Conservation (phyloP, 805 yeast species). For the Lipomyces yamadae region DNA sequence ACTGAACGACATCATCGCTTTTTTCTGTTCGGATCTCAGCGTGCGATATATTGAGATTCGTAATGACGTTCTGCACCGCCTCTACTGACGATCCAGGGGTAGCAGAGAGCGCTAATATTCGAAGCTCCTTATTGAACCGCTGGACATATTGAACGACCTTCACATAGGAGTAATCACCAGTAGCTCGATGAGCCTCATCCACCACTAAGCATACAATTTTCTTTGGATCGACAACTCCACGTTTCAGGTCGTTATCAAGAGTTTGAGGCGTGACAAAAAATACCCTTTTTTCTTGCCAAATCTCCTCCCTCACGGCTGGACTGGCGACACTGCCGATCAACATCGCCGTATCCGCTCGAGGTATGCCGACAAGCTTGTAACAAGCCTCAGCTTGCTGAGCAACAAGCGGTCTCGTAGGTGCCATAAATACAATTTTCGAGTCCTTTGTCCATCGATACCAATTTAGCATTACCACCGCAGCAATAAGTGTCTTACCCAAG, state of each 20-base stretch:
- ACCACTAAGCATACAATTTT: slow-evolving; percentile 75
- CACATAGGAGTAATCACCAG: slow-evolving; percentile 86
- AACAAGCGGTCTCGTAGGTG: slow-evolving; percentile 95
- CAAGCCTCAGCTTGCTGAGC: slow-evolving; percentile 97
- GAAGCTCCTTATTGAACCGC: slow-evolving; percentile 65
- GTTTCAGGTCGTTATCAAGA: slow-evolving; percentile 82
- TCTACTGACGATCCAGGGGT: slow-evolving; percentile 91
- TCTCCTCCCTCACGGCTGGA: slow-evolving; percentile 62
- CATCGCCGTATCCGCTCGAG: slow-evolving; percentile 76
- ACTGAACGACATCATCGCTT: slow-evolving; percentile 76
- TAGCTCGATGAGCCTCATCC: slow-evolving; percentile 96
- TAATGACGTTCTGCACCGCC: slow-evolving; percentile 83
- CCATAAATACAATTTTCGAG: slow-evolving; percentile 88
- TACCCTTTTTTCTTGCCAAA: slow-evolving; percentile 79
- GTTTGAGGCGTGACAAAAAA: slow-evolving; percentile 97
- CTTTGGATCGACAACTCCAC: slow-evolving; percentile 78
- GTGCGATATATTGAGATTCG: slow-evolving; percentile 70
- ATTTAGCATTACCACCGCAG: slow-evolving; percentile 90
- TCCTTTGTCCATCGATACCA: slow-evolving; percentile 81
- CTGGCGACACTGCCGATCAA: slow-evolving; percentile 61
- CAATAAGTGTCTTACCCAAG: slow-evolving; percentile 94
- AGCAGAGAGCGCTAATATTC: slow-evolving; percentile 89
- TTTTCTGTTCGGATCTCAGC: slow-evolving; percentile 87
- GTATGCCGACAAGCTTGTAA: slow-evolving; percentile 81
- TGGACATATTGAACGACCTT: slow-evolving; percentile 73